Conservation (phyloP, 1,139 yeast species). For the Geotrichum siamense region DNA sequence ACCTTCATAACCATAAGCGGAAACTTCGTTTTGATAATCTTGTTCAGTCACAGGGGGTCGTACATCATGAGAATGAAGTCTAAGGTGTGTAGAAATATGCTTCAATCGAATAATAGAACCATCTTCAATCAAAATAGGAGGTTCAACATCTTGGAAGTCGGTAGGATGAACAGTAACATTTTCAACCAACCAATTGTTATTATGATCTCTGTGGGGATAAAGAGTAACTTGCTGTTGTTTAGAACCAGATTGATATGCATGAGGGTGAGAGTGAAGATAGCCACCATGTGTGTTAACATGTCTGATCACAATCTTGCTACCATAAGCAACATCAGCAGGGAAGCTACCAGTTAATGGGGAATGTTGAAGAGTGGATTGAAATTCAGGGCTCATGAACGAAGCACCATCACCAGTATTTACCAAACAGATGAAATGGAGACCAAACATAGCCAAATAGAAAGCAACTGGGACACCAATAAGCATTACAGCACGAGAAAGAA, state of each 20-base stretch:
- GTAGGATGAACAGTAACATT: conserved; percentile 29
- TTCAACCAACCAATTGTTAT: conserved; percentile 82
- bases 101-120: conserved; percentile 75
- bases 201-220: conserved; percentile 85
- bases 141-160: conserved; percentile 23
- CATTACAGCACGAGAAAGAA: conserved; percentile 48
- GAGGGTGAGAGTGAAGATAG: conserved; percentile 86
- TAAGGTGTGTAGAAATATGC: conserved; percentile 62
- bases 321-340: conserved; percentile 78
- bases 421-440: conserved; percentile 68
- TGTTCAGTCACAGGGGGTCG: conserved; percentile 87
- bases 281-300: conserved; percentile 89
- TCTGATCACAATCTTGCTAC: conserved; percentile 71
- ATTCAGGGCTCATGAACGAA: conserved; percentile 83
- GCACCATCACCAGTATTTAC: conserved; percentile 78
- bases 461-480: conserved; percentile 64
- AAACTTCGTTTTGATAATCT: conserved; percentile 95
- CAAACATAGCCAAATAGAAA: conserved; percentile 67
- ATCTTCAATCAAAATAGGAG: conserved; percentile 55
- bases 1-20: conserved; percentile 86
- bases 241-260: conserved; percentile 83
- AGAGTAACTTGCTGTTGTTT: conserved; percentile 87
- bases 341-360: conserved; percentile 62
- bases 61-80: conserved; percentile 94
- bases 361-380: conserved; percentile 70